phyloP scores from a whole-genome alignment of 2,329 filamentous ascomycete genomes.

The Aspergillus aculeatus region DNA sequence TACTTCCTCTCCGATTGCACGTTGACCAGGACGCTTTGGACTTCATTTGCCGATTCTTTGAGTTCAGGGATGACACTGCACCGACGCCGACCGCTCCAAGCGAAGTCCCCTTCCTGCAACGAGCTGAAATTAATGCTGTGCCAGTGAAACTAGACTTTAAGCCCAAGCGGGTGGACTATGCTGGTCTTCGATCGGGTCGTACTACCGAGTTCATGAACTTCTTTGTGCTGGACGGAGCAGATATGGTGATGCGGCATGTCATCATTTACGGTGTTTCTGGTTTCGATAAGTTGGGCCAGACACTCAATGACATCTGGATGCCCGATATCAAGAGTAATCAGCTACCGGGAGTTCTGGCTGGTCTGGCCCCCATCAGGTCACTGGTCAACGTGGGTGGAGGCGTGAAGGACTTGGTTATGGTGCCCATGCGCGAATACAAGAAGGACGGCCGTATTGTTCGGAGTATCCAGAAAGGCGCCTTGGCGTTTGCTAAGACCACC shows the following conservation, averaged over 20 bases:
- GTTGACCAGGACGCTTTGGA: constrained; percentile 97
- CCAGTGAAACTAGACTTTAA: constrained; percentile 92
- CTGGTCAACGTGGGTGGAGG: constrained; percentile 89
- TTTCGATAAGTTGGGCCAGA: constrained; percentile 85
- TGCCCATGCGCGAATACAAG: constrained; percentile 87
- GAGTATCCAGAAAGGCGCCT: constrained; percentile 85
- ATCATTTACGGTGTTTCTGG: constrained; percentile 91
- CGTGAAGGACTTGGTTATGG: constrained; percentile 79
- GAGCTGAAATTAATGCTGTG: constrained; percentile 81
- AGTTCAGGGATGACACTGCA: constrained; percentile 79
- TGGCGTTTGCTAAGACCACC: constrained; percentile 88
- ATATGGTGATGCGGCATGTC: constrained; percentile 80
- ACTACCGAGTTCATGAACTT: constrained; percentile 99
- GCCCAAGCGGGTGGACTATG: constrained; percentile 96
- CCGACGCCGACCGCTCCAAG: constrained; percentile 57
- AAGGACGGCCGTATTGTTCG: constrained; percentile 92
- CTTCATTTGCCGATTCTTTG: constrained; percentile 95
- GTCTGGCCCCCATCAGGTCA: constrained; percentile 83
- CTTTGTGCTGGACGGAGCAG: constrained; percentile 81
- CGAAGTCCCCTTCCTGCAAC: constrained; percentile 82
- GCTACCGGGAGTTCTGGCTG: constrained; percentile 82
- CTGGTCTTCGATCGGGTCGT: constrained; percentile 83
- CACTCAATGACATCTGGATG: constrained; percentile 94
- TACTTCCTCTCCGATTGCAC: constrained; percentile 85
- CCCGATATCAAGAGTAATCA: constrained; percentile 88